Percentiles rank a stretch among this genome's conserved stretches.
Evolutionary conservation across 2,329 filamentous ascomycete genomes (phyloP).

Genomic region (Talaromyces albobiverticillius): DNA sequence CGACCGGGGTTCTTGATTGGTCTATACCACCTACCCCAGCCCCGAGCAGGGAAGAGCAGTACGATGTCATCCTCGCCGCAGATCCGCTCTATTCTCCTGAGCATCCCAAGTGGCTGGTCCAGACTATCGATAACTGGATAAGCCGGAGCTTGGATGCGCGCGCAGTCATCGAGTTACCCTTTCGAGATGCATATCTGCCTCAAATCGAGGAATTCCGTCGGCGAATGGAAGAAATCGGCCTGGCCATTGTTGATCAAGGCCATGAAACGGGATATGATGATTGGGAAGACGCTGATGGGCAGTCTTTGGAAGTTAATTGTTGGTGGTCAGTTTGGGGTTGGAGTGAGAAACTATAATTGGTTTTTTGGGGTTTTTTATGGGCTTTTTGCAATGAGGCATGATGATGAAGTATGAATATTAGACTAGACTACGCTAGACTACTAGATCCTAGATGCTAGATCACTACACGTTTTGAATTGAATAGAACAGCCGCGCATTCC

Average conservation of each 20-base stretch:
- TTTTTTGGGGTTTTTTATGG: constrained; percentile 1
- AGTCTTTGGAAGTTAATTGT: constrained; percentile 41
- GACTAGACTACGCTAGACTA: neutral
- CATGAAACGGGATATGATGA: constrained; percentile 48
- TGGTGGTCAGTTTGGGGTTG: constrained; percentile 50
- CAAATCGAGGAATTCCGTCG: constrained; percentile 63
- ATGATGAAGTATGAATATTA: constrained; percentile 20
- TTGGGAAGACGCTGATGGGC: constrained; percentile 43
- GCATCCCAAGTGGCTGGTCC: constrained; percentile 71
- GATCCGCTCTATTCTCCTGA: constrained; percentile 84
- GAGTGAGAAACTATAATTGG: constrained; percentile 32
- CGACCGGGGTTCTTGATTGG: constrained; percentile 73
- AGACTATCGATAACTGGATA: constrained; percentile 68
- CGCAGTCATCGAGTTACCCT: constrained; percentile 76
- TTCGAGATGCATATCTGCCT: constrained; percentile 64
- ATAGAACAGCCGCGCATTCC: too few relatives aligned
- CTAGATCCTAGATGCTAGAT: constrained; percentile 3
- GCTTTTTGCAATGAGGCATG: constrained; percentile 16
- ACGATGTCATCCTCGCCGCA: constrained; percentile 72
- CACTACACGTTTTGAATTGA: neutral
- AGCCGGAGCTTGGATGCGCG: constrained; percentile 55
- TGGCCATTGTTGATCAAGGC: constrained; percentile 52
- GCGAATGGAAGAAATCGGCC: constrained; percentile 56
- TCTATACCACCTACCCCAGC: constrained; percentile 30
- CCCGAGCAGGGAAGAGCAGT: constrained; percentile 33